A percentile compares a stretch with the other conserved stretches of the same genome.
Conservation (phyloP, 2,329 filamentous ascomycete genomes). For the Didymellaceae sp. region DNA sequence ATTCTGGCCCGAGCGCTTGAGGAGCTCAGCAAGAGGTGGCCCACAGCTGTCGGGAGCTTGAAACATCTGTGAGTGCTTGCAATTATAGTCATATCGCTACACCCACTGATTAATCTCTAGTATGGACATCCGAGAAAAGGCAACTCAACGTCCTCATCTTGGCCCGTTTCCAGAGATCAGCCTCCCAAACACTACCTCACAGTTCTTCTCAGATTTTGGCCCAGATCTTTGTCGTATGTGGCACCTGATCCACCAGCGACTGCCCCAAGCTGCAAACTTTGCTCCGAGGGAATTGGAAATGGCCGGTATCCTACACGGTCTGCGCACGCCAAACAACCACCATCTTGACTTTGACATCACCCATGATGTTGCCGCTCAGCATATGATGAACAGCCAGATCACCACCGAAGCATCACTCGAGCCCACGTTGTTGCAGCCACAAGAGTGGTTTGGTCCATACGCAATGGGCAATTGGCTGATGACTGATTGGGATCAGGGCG, state of each 20-base stretch:
- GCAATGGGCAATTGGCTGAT: slow-evolving; percentile 43
- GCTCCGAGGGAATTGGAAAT: slow-evolving; percentile 39
- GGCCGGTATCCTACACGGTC: slow-evolving; percentile 40
- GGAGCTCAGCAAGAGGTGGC: slow-evolving; percentile 42
- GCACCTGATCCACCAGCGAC: slow-evolving; percentile 30
- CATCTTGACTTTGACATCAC: slow-evolving; percentile 29
- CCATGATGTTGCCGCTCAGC: slow-evolving; percentile 20
- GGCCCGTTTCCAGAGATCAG: slow-evolving; percentile 39
- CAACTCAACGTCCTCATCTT: slow-evolving; percentile 33
- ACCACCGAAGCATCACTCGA: slow-evolving; percentile 25
- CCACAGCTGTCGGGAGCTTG: slow-evolving; percentile 39
- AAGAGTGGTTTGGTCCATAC: slow-evolving; percentile 39
- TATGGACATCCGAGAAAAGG: slow-evolving; percentile 42
- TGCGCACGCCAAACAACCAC: slow-evolving; percentile 34
- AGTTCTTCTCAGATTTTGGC: slow-evolving; percentile 43
- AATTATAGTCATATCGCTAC: not conserved
- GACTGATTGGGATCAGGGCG: slow-evolving; percentile 42
- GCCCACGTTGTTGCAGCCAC: slow-evolving; percentile 39
- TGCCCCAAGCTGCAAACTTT: slow-evolving; percentile 27
- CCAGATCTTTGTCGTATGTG: slow-evolving; percentile 44
- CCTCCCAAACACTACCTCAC: slow-evolving; percentile 30
- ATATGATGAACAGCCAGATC: slow-evolving; percentile 25
- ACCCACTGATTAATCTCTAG: not conserved
- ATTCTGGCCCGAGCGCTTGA: slow-evolving; percentile 38
- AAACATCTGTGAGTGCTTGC: slow-evolving; percentile 30